Percentiles rank a stretch among this genome's conserved stretches.
Evolutionary conservation across 2,329 filamentous ascomycete species (phyloP).

Genomic region (Juglanconis sp.): DNA sequence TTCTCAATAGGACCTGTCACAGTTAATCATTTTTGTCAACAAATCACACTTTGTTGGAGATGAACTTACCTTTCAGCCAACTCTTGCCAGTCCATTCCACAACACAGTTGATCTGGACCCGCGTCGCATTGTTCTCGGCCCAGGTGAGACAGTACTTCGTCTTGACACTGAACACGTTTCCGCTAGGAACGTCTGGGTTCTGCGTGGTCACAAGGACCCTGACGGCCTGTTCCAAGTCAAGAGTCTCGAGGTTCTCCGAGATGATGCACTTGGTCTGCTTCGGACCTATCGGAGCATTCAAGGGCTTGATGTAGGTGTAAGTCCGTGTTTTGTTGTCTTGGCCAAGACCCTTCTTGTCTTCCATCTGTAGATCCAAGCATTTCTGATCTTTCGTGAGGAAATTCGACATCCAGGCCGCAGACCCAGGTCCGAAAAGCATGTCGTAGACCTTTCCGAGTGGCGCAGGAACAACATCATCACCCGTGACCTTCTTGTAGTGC

Average conservation of each 20-base stretch:
- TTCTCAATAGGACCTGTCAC: constrained; percentile 88
- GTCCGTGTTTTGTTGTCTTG: constrained; percentile 71
- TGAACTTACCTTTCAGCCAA: constrained; percentile 83
- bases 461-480: constrained; percentile 81
- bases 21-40: constrained; percentile 6
- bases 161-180: constrained; percentile 86
- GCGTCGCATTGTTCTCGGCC: constrained; percentile 81
- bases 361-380: constrained; percentile 80
- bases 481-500: constrained; percentile 82
- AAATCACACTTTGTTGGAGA: background rate
- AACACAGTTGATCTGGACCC: constrained; percentile 81
- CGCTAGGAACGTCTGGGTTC: constrained; percentile 92
- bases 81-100: constrained; percentile 98
- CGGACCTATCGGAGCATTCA: constrained; percentile 80
- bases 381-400: constrained; percentile 88
- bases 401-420: constrained; percentile 77
- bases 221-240: constrained; percentile 85
- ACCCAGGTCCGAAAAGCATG: constrained; percentile 79
- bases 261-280: constrained; percentile 94
- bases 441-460: constrained; percentile 90
- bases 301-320: constrained; percentile 88
- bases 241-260: constrained; percentile 74
- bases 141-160: constrained; percentile 94
- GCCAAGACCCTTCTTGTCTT: constrained; percentile 75
- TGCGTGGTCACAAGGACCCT: constrained; percentile 80